Base-by-base conservation (phyloP, 306 rosid species). In the Casuarina equisetifolia region DNA sequence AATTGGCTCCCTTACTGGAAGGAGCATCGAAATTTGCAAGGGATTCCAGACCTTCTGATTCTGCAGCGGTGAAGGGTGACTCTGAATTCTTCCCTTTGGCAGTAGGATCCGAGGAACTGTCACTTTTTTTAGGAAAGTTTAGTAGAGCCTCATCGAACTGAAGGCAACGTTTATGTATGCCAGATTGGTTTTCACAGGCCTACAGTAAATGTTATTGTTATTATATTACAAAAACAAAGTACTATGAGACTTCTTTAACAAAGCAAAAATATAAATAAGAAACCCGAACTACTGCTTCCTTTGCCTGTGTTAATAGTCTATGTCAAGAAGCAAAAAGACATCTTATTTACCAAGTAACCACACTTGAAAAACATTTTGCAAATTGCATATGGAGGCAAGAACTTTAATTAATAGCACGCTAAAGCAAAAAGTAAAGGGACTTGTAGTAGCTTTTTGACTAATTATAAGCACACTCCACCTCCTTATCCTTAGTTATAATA, bases 91-190 rank as follows among this genome's bases (percentile, higher is more conserved):
- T 72, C 5, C 40, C 70, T 53, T 73, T 74, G n/a, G 72, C 74
- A 36, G 67, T 6, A 59, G 59, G 79, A 74, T 74, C 76, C 32
- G 77, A 69, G 75, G 81, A 69, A 32, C 48, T 63, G 20, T 39
- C 76, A 13, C 48, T 74, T 19, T 78, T 76, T 72, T 68, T 79
- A 68, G 57, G 54, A 74, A 75, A 68, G 84, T 17, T 38, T 66
- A 76, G 66, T 70, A 79, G 15, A 54, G 82, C 85, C 81, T 85
- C 93, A 80, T 75, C 93, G 76, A 84, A 90, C 73, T 84, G 89
- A 77, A 90, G 90, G 83, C 88, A 82, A 54, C 90, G 91, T 80
- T 89, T 82, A 71, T 62, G 88, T 76, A 79, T 50, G 63, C 84
- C 90, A 75, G 71, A 81, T 40, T 84, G 74, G 76, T 79, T 86